Conservation (phyloP, 768 basidiomycete genomes). For the Russula abietina region DNA sequence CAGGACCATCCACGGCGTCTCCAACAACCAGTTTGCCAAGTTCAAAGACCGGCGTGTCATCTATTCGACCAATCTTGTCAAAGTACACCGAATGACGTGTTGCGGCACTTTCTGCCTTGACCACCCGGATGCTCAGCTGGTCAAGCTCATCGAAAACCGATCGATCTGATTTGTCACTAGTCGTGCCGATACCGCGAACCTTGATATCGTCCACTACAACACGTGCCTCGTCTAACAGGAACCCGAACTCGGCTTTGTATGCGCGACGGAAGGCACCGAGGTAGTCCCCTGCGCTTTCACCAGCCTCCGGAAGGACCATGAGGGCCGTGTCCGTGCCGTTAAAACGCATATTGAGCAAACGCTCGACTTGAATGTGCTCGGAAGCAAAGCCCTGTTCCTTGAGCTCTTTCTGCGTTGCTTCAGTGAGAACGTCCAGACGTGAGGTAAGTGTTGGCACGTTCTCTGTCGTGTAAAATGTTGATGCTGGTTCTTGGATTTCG, state of each 20-base stretch:
- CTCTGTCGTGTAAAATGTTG: conserved; percentile 63
- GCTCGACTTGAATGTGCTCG: conserved; percentile 65
- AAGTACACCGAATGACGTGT: conserved; percentile 71
- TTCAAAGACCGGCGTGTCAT: conserved; percentile 74
- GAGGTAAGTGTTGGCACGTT: conserved; percentile 49
- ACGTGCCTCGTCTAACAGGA: conserved; percentile 76
- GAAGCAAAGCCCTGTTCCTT: conserved; percentile 73
- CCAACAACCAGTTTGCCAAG: conserved; percentile 62
- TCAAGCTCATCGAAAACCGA: conserved; percentile 74
- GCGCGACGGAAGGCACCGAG: conserved; percentile 70
- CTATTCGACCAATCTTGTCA: conserved; percentile 67
- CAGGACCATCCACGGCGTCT: conserved; percentile 73
- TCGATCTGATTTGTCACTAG: conserved; percentile 72
- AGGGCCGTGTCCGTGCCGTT: conserved; percentile 90
- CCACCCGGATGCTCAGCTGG: conserved; percentile 39
- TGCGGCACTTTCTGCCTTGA: conserved; percentile 42
- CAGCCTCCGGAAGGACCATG: conserved; percentile 62
- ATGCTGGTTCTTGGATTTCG: conserved; percentile 87
- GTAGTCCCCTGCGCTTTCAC: conserved; percentile 59
- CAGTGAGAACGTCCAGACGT: conserved; percentile 65
- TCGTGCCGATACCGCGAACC: conserved; percentile 87
- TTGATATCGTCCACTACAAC: conserved; percentile 91
- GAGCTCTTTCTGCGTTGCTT: conserved; percentile 61
- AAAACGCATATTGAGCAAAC: conserved; percentile 88
- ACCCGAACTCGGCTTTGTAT: conserved; percentile 88